Evolutionary conservation across 2,329 filamentous ascomycete species (phyloP), one percentile per base, ranked within the genome.

Genomic region (Venturia effusa): DNA sequence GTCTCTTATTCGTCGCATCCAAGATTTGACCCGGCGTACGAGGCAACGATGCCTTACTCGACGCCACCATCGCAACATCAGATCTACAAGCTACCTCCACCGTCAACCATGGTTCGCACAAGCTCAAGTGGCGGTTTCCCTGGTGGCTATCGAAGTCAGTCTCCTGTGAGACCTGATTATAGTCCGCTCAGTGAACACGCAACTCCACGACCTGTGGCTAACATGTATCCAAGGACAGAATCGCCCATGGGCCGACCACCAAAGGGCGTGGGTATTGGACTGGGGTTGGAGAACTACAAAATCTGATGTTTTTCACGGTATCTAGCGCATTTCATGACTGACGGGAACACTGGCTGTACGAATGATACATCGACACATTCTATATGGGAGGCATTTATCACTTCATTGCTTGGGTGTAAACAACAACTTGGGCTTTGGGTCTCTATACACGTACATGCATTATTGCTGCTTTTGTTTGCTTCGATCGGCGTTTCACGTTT

Each of bases 171-270:
- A 32, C 61, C 61, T 22, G 61, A 63, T n/a, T 63, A 63, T 32
- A 63, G 61, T n/a, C 61, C 61, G 13, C 61, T 63, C 5, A 63
- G 61, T 27, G 61, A 63, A 57, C 51, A 57, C 19, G 51, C 51
- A 57, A 57, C 51, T 15, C 51, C 51, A 22, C 51, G 51, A 34
- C 51, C 51, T 3, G 19, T 34, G 1, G 27, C 51, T 11, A 34
- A 34, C 30, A 57, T 57, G 51, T 30, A 57, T 34, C 15, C 51
- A 34, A 57, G 51, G 51, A 57, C 51, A 17, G 51, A 57, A 57
- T 57, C 51, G 30, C 51, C 51, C 8, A 57, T 57, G 51, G 51
- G 51, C 27, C 32, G 51, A 57, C 51, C 51, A 57, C 51, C 51
- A 13, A 27, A 57, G 30, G 51, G 51, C 51, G 30, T 57, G 1